These are phyloP conservation scores for Xylaria grammica DNA, from an alignment of 495 filamentous ascomycete species.

Conservation along the genomic window DNA sequence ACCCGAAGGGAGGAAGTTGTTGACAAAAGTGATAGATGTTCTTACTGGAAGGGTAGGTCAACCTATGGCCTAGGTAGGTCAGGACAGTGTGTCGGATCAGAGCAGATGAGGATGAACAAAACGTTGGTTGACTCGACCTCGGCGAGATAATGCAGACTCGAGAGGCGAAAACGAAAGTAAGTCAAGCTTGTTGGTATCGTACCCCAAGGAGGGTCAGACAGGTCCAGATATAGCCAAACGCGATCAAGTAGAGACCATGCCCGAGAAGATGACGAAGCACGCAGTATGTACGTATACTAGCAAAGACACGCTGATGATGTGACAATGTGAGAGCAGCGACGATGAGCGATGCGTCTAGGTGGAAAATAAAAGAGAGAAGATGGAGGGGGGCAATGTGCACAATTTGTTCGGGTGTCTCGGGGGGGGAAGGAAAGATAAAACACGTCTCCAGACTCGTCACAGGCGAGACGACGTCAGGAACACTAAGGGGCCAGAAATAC, in stretches of 20 bases:
- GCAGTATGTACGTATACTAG: slow-evolving; percentile 1
- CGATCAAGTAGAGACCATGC: slow-evolving; percentile 14
- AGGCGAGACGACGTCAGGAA: slow-evolving; percentile 24
- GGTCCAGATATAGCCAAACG: slow-evolving; percentile 22
- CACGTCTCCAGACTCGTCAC: slow-evolving; percentile 24
- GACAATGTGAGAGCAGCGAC: slow-evolving; percentile 5
- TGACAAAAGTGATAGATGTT: slow-evolving; percentile 16
- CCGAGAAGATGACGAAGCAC: slow-evolving; percentile 15
- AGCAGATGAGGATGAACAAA: neutral
- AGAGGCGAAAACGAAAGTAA: neutral
- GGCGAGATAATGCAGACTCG: slow-evolving; percentile 10
- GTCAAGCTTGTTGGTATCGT: slow-evolving; percentile 15
- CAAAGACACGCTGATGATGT: slow-evolving; percentile 12
- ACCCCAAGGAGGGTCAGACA: slow-evolving; percentile 11
- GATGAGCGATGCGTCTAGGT: neutral
- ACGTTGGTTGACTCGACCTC: slow-evolving; percentile 19
- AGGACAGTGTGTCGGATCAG: slow-evolving; percentile 1
- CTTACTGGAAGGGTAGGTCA: slow-evolving; percentile 15
- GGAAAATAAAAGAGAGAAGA: slow-evolving; percentile 18
- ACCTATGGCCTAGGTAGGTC: slow-evolving; percentile 6
- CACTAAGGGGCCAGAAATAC: slow-evolving; percentile 20
- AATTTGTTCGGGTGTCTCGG: slow-evolving; percentile 13
- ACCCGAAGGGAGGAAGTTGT: slow-evolving; percentile 19
- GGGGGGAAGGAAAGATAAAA: slow-evolving; percentile 14
- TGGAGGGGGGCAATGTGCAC: slow-evolving; percentile 14